phyloP scores from a whole-genome alignment of 2,329 filamentous ascomycete species.

The Cladobotryum mycophilum region DNA sequence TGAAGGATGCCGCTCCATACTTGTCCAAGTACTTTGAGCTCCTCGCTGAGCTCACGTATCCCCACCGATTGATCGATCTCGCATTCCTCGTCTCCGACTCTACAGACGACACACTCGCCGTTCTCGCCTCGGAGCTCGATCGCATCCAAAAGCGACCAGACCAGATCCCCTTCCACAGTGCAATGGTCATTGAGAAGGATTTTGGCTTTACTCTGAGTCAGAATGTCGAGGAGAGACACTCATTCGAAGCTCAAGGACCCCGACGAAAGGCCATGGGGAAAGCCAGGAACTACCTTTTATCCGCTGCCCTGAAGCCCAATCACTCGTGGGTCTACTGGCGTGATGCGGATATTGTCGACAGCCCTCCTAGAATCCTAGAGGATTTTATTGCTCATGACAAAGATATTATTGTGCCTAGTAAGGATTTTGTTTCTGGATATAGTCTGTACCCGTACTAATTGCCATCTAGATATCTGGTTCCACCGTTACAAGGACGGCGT shows the following conservation, averaged over 20 bases:
- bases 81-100: slow-evolving; percentile 93
- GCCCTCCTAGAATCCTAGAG: slow-evolving; percentile 78
- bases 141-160: slow-evolving; percentile 78
- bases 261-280: slow-evolving; percentile 84
- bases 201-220: slow-evolving; percentile 74
- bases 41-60: slow-evolving; percentile 82
- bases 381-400: slow-evolving; percentile 92
- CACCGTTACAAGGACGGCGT: slow-evolving; percentile 74
- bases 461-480: slow-evolving; percentile 80
- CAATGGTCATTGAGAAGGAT: slow-evolving; percentile 82
- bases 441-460: slow-evolving; percentile 14
- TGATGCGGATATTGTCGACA: slow-evolving; percentile 93
- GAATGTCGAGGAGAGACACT: slow-evolving; percentile 74
- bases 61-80: slow-evolving; percentile 90
- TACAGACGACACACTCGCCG: slow-evolving; percentile 83
- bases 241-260: slow-evolving; percentile 80
- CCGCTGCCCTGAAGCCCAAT: slow-evolving; percentile 77
- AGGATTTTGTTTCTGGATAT: slow-evolving; percentile 28
- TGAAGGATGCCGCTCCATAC: slow-evolving; percentile 80
- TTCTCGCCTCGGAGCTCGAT: slow-evolving; percentile 77
- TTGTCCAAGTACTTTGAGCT: slow-evolving; percentile 91
- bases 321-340: slow-evolving; percentile 99
- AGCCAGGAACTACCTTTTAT: slow-evolving; percentile 87
- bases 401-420: slow-evolving; percentile 93
- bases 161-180: slow-evolving; percentile 78